Conservation (phyloP, 495 filamentous ascomycete species). For the Opeltia flavorubescens region DNA sequence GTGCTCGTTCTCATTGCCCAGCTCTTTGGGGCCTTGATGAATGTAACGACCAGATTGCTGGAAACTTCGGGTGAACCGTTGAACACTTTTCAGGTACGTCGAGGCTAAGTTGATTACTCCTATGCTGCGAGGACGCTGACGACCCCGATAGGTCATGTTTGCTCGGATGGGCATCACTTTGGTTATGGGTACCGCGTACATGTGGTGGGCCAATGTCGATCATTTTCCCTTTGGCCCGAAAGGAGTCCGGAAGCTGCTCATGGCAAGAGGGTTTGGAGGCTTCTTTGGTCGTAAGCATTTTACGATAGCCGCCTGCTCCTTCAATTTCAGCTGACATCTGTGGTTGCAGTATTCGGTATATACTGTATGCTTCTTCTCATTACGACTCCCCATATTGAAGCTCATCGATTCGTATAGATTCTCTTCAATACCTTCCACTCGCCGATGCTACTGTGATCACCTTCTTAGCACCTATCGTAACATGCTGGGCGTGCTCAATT, state of each 20-base stretch:
- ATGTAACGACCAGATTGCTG: slow-evolving; percentile 63
- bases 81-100: slow-evolving; percentile 64
- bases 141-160: slow-evolving; percentile 50
- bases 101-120: neutral
- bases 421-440: slow-evolving; percentile 73
- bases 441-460: slow-evolving; percentile 89
- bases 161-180: slow-evolving; percentile 69
- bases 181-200: slow-evolving; percentile 52
- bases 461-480: slow-evolving; percentile 69
- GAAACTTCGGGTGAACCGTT: slow-evolving; percentile 58
- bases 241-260: slow-evolving; percentile 50
- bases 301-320: slow-evolving; percentile 17
- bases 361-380: slow-evolving; percentile 2
- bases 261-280: slow-evolving; percentile 55
- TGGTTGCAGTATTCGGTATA: slow-evolving; percentile 5
- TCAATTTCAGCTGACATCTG: neutral
- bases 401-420: slow-evolving; percentile 35
- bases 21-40: slow-evolving; percentile 82
- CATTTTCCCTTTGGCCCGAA: slow-evolving; percentile 56
- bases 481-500: slow-evolving; percentile 71
- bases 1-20: slow-evolving; percentile 62
- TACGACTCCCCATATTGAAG: neutral
- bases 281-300: slow-evolving; percentile 77
- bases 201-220: slow-evolving; percentile 54
- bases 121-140: neutral